Base-by-base conservation (phyloP, 331 rosid species). In the Quercus tomentella region DNA sequence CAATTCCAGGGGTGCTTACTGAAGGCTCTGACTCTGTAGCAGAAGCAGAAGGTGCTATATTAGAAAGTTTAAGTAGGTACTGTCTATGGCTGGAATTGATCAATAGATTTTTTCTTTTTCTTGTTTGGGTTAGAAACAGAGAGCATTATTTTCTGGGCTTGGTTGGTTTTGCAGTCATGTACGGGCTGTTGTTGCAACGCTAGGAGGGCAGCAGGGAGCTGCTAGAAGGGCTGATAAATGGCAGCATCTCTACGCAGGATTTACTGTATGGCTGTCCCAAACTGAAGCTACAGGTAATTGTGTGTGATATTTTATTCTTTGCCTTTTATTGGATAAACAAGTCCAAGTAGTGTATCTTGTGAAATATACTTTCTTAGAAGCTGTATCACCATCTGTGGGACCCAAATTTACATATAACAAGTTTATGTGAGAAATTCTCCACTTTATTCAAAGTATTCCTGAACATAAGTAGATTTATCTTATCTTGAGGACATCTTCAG, bases 31-130 rank as follows among this genome's bases (percentile, higher is more conserved):
- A 91, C 68, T 85, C 96, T 61, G 89, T 95, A 76, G 92, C 92
- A 25, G 82, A 89, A 82, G 97, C 89, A 77, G 99, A 95, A 89
- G 84, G 89, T 60, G 22, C 85, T 66, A 76, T 93, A 72, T 86
- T 95, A 74, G 93, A 95, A 84, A 93, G 98, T 90, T 83, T 91
- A 88, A 91, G 99, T 83, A 90, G 98, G 98, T 90, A 85, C 70
- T 72, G 82, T 74, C 82, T 41, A 75, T 73, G 30, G 41, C 54
- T 79, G 63, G 7, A 30, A 61, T 61, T 72, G 10, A 41, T 76
- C 41, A 54, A 28, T 56, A 11, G 49, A 56, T 72, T 72, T 51
- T 43, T 25, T 25, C 18, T 52, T 22, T 4, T 5, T 30, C 25
- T 25, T 28, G 4, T 0, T 43, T 23, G 22, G 18, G 6, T 71